phyloP scores from a whole-genome alignment of 2,329 filamentous ascomycete genomes.

The Cladosporium halotolerans region DNA sequence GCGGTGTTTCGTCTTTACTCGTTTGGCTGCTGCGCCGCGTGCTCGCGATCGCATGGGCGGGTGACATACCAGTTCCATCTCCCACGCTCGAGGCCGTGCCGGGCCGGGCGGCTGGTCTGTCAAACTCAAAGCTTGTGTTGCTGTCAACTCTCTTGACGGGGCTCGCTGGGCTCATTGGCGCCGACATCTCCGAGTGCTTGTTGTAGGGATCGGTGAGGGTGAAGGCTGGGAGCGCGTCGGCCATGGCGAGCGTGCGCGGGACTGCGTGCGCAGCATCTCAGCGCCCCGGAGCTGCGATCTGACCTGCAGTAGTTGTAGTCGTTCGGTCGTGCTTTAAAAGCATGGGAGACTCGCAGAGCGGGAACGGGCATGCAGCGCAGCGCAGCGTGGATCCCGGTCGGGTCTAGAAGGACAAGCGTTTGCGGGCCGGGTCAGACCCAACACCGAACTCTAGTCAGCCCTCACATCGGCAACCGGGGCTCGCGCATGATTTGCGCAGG shows the following conservation, averaged over 20 bases:
- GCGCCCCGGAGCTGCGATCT: background rate
- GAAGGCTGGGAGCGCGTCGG: slow-evolving; percentile 34
- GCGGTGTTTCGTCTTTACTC: too few species aligned
- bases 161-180: slow-evolving; percentile 12
- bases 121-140: slow-evolving; percentile 11
- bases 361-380: background rate
- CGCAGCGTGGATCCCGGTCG: background rate
- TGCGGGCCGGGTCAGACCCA: background rate
- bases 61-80: slow-evolving; percentile 4
- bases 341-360: background rate
- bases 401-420: background rate
- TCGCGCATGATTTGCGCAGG: too few species aligned
- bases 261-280: background rate
- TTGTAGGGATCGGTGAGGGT: slow-evolving; percentile 39
- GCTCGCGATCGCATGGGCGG: too few species aligned
- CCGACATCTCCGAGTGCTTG: slow-evolving; percentile 26
- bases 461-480: too few species aligned
- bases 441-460: too few species aligned
- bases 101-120: slow-evolving; percentile 3
- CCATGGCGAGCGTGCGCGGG: slow-evolving; percentile 2
- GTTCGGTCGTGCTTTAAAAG: background rate
- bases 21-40: too few species aligned
- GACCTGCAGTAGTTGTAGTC: background rate
- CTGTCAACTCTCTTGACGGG: background rate
- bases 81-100: slow-evolving; percentile 10